Percentiles rank a stretch among this genome's conserved stretches.
These are phyloP conservation scores for Entomophthora muscae DNA, from an alignment of 371 early-diverging fungal species.

Conservation along the genomic window DNA sequence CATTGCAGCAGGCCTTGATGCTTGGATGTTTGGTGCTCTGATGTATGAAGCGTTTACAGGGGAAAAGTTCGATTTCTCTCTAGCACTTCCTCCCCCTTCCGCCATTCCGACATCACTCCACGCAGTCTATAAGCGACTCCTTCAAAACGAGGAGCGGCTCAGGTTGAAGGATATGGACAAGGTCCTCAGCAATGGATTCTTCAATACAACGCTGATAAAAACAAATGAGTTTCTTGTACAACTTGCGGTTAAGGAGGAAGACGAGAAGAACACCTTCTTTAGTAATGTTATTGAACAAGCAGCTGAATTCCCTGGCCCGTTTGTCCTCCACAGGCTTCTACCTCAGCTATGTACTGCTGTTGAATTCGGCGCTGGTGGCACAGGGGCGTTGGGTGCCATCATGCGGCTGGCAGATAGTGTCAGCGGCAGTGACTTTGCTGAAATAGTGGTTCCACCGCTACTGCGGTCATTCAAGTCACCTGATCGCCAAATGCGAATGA, in stretches of 20 bases:
- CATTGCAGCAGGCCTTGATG: not conserved
- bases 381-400: constrained; percentile 65
- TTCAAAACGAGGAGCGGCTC: not conserved
- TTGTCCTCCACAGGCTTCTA: constrained; percentile 67
- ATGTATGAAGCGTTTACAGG: not conserved
- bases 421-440: constrained; percentile 47
- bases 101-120: not conserved
- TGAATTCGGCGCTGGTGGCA: constrained; percentile 80
- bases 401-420: constrained; percentile 65
- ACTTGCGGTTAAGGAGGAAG: not conserved
- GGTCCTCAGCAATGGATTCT: not conserved
- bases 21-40: not conserved
- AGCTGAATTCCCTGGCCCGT: constrained; percentile 66
- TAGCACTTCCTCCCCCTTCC: not conserved
- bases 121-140: not conserved
- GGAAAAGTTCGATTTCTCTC: not conserved
- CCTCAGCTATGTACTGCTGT: constrained; percentile 79
- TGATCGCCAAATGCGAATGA: constrained; percentile 75
- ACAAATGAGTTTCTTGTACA: not conserved
- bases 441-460: constrained; percentile 46
- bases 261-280: not conserved
- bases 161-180: not conserved
- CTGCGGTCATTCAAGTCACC: constrained; percentile 72
- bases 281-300: not conserved
- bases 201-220: not conserved